Percentiles rank a stretch among this genome's conserved stretches.
Evolutionary conservation across 148 eudicot species (phyloP).

Genomic region (Persicaria maculosa): DNA sequence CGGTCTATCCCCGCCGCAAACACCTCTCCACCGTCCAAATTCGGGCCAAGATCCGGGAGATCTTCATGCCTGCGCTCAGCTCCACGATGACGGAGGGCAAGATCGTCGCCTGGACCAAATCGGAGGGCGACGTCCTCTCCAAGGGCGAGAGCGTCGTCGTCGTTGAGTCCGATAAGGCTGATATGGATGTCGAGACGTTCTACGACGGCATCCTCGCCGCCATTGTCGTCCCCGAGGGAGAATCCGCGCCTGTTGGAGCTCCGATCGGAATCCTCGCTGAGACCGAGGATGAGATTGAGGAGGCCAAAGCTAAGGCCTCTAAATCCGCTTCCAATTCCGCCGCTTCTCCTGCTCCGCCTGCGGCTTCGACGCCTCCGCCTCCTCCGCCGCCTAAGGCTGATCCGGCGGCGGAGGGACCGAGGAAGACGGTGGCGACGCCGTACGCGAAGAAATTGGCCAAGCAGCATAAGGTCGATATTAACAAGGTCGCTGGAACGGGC

Average conservation of each 20-base stretch:
- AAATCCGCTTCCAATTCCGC: slow-evolving; percentile 13
- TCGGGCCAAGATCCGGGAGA: slow-evolving; percentile 72
- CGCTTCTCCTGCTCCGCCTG: slow-evolving; percentile 11
- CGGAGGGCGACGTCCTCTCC: slow-evolving; percentile 62
- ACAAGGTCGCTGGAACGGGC: slow-evolving; percentile 54
- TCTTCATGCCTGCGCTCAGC: slow-evolving; percentile 91
- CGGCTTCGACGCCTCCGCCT: slow-evolving; percentile 14
- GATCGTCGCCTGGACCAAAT: slow-evolving; percentile 75
- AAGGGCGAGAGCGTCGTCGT: slow-evolving; percentile 85
- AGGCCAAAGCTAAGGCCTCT: slow-evolving; percentile 64
- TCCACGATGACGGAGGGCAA: slow-evolving; percentile 95
- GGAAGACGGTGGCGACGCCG: slow-evolving; percentile 62
- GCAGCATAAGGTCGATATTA: slow-evolving; percentile 80
- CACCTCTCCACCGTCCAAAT: slow-evolving; percentile 12
- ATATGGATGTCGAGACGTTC: slow-evolving; percentile 90
- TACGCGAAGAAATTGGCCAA: slow-evolving; percentile 75
- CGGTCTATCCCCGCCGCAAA: slow-evolving; percentile 19
- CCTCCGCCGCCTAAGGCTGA: slow-evolving; percentile 13
- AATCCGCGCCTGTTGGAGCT: slow-evolving; percentile 73
- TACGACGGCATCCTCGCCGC: slow-evolving; percentile 72
- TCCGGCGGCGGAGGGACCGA: slow-evolving; percentile 28
- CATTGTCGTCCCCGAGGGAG: slow-evolving; percentile 79
- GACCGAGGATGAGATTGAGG: slow-evolving; percentile 50
- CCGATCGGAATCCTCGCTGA: slow-evolving; percentile 74
- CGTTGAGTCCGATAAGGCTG: slow-evolving; percentile 84